Conservation (phyloP, 495 filamentous ascomycete species). For the Terfezia claveryi region DNA sequence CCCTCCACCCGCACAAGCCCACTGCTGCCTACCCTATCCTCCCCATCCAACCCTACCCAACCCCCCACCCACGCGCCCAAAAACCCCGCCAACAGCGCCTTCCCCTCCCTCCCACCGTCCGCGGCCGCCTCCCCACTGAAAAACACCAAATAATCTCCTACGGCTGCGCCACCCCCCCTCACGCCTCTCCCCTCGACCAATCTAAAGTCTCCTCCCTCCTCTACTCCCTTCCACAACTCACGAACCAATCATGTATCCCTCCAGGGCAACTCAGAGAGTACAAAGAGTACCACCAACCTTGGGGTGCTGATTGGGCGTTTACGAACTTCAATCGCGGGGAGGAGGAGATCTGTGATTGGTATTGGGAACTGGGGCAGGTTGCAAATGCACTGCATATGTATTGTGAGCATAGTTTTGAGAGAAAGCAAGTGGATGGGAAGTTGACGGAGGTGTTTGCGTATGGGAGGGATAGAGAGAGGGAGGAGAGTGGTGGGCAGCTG, state of each 20-base stretch:
- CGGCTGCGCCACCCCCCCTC: slow-evolving; percentile 8
- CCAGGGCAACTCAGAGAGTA: slow-evolving; percentile 16
- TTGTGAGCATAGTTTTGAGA: slow-evolving; percentile 11
- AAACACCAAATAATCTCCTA: slow-evolving; percentile 10
- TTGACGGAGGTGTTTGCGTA: not conserved
- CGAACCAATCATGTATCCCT: slow-evolving; percentile 12
- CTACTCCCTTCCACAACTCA: slow-evolving; percentile 10
- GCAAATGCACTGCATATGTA: slow-evolving; percentile 17
- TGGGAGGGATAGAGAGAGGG: slow-evolving; percentile 6
- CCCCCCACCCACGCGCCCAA: not conserved
- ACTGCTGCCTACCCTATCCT: not conserved
- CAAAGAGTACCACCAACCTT: slow-evolving; percentile 5
- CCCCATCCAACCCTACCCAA: not conserved
- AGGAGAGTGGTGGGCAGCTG: slow-evolving; percentile 7
- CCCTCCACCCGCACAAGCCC: slow-evolving; percentile 29
- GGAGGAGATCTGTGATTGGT: slow-evolving; percentile 11
- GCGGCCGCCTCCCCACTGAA: slow-evolving; percentile 8
- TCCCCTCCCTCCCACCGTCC: not conserved
- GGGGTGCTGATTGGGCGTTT: slow-evolving; percentile 18
- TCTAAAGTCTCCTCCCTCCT: slow-evolving; percentile 12
- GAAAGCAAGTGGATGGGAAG: not conserved
- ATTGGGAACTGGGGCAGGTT: slow-evolving; percentile 13
- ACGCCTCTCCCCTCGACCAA: not conserved
- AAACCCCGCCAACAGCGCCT: not conserved
- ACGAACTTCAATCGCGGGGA: slow-evolving; percentile 13